A percentile compares a stretch with the other conserved stretches of the same genome.
Evolutionary conservation across 352 stramenopile species (phyloP).

Genomic region (Pythium grandisporangium): DNA sequence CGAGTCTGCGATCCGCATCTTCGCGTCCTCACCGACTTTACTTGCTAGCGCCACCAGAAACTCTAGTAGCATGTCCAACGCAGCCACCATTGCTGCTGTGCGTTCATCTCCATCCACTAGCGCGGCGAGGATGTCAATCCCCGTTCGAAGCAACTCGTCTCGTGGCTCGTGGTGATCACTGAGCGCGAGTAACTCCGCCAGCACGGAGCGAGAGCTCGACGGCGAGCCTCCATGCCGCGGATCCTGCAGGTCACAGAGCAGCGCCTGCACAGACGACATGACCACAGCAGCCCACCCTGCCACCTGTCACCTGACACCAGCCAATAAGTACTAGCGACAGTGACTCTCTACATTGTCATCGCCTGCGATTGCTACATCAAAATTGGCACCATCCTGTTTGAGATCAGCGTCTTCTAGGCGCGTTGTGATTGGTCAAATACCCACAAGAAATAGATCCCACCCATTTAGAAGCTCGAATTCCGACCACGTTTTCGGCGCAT

Average conservation of each 20-base stretch:
- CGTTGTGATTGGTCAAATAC: no score
- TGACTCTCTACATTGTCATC: no score
- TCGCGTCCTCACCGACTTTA: conserved; percentile 9
- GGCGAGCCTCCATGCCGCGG: conserved; percentile 5
- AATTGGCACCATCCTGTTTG: no score
- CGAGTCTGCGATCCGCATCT: conserved; percentile 1
- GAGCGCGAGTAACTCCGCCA: conserved; percentile 27
- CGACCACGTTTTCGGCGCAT: no score
- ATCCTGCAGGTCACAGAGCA: conserved; percentile 34
- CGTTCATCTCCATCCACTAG: conserved; percentile 15
- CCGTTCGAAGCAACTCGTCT: conserved; percentile 13
- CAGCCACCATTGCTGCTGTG: conserved; percentile 4
- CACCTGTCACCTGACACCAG: no score
- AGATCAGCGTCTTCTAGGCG: no score
- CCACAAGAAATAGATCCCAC: no score
- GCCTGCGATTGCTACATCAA: no score
- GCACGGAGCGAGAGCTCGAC: conserved; percentile 9
- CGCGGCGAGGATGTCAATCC: conserved; percentile 14
- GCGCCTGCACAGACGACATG: conserved; percentile 35
- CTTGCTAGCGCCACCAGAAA: conserved; percentile 23
- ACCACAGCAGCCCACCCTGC: no score
- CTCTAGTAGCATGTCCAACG: conserved; percentile 32
- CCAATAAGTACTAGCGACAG: no score
- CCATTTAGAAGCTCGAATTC: no score
- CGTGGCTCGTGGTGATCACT: conserved; percentile 27